Evolutionary conservation across 306 rosid genomes (phyloP).

Genomic region (Cicer cuneatum): DNA sequence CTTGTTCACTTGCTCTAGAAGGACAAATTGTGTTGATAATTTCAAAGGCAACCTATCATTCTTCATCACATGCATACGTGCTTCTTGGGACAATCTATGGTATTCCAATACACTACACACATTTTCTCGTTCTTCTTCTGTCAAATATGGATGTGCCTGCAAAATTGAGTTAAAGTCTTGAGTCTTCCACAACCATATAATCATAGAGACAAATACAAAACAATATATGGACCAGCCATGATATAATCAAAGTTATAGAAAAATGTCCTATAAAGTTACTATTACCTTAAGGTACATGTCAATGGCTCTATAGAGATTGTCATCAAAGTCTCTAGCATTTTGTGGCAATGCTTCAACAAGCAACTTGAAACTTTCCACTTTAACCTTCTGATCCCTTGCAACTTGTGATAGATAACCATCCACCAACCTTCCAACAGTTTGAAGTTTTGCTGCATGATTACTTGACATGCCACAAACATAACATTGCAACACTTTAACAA

Average conservation of each 20-base stretch:
- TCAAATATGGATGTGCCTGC: slow-evolving; percentile 70
- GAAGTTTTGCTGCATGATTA: slow-evolving; percentile 51
- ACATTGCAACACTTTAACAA: slow-evolving; percentile 54
- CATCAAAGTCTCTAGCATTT: slow-evolving; percentile 51
- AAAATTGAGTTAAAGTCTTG: slow-evolving; percentile 18
- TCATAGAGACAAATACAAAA: not conserved
- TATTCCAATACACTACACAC: slow-evolving; percentile 62
- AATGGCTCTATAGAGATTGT: slow-evolving; percentile 55
- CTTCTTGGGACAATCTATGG: slow-evolving; percentile 78
- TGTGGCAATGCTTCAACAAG: slow-evolving; percentile 63
- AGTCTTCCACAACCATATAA: slow-evolving; percentile 16
- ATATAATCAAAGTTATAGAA: not conserved
- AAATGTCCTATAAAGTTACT: not conserved
- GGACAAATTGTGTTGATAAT: slow-evolving; percentile 52
- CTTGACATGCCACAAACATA: slow-evolving; percentile 50
- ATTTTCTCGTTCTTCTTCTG: slow-evolving; percentile 63
- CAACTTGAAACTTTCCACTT: slow-evolving; percentile 56
- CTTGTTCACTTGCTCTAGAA: slow-evolving; percentile 67
- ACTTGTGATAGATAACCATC: slow-evolving; percentile 70
- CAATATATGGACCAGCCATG: not conserved
- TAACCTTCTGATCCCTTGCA: slow-evolving; percentile 72
- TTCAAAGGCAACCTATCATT: slow-evolving; percentile 70
- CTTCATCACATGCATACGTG: slow-evolving; percentile 64
- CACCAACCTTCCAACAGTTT: slow-evolving; percentile 66
- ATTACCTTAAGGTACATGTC: slow-evolving; percentile 61